Conservation (phyloP, 2,329 filamentous ascomycete genomes). For the Rutstroemia sp. region DNA sequence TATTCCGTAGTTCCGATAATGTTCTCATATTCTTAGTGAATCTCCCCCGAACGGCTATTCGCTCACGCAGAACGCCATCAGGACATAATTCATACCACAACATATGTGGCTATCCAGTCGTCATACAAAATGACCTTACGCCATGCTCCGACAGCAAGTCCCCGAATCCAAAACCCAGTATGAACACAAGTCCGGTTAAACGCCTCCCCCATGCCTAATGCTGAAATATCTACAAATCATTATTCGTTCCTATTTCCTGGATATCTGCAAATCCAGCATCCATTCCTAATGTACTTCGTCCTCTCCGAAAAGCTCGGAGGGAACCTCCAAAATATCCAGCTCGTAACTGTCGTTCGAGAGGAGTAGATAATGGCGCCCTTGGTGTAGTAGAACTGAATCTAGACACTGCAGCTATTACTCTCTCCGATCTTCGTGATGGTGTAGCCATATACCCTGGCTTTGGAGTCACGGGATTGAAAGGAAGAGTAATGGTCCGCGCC, state of each 20-base stretch:
- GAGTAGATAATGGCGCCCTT: slow-evolving; percentile 35
- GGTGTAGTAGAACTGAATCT: slow-evolving; percentile 38
- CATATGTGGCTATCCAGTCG: slow-evolving; percentile 4
- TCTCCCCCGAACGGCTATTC: slow-evolving; percentile 1
- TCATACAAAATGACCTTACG: neutral
- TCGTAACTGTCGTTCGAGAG: slow-evolving; percentile 34
- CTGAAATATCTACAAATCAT: slow-evolving; percentile 4
- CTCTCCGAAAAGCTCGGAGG: slow-evolving; percentile 15
- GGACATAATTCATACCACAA: slow-evolving; percentile 1
- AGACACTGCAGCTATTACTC: slow-evolving; percentile 33
- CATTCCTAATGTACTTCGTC: slow-evolving; percentile 19
- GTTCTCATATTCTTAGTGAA: neutral
- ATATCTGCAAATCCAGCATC: slow-evolving; percentile 25
- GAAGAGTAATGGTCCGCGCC: neutral
- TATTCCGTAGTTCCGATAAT: neutral
- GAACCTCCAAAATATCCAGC: slow-evolving; percentile 24
- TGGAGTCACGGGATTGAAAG: slow-evolving; percentile 11
- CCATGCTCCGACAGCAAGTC: slow-evolving; percentile 1
- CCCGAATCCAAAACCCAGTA: neutral
- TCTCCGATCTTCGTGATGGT: slow-evolving; percentile 32
- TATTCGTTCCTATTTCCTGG: slow-evolving; percentile 19
- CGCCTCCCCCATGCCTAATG: slow-evolving; percentile 6
- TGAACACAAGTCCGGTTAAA: slow-evolving; percentile 6
- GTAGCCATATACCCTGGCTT: slow-evolving; percentile 19
- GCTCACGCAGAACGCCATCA: slow-evolving; percentile 1